Percentiles rank a stretch among this genome's conserved stretches.
phyloP scores from a whole-genome alignment of 176 grass and related monocot species.

The Musa troglodytarum region DNA sequence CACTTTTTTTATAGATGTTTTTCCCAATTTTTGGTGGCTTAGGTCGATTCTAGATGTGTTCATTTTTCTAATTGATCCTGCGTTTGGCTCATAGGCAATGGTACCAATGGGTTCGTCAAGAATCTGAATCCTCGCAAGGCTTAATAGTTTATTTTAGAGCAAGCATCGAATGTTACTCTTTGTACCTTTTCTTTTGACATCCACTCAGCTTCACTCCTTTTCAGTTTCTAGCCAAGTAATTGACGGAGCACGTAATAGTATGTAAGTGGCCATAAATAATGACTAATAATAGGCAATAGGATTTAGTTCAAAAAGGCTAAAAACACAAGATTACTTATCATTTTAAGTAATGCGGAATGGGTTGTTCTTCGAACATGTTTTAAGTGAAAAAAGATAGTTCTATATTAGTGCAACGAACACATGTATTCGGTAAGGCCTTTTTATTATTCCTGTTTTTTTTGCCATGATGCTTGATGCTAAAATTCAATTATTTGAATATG shows the following conservation, averaged over 20 bases:
- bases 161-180: too few species aligned
- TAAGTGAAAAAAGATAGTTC: neutral
- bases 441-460: neutral
- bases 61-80: neutral
- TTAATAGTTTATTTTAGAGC: too few species aligned
- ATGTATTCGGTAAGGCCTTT: neutral
- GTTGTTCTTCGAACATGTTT: neutral
- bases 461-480: neutral
- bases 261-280: neutral
- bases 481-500: too few species aligned
- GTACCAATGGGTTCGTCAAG: neutral
- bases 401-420: neutral
- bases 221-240: neutral
- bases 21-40: neutral
- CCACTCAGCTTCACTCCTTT: neutral
- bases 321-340: neutral
- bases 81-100: neutral
- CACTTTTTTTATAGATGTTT: neutral
- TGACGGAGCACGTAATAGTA: neutral
- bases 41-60: neutral
- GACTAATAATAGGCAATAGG: too few species aligned
- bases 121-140: neutral
- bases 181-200: too few species aligned
- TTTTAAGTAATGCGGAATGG: neutral
- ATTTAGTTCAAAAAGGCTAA: neutral